Conservation (phyloP, 2,329 filamentous ascomycete genomes). For the Echinosphaeria canescens region DNA sequence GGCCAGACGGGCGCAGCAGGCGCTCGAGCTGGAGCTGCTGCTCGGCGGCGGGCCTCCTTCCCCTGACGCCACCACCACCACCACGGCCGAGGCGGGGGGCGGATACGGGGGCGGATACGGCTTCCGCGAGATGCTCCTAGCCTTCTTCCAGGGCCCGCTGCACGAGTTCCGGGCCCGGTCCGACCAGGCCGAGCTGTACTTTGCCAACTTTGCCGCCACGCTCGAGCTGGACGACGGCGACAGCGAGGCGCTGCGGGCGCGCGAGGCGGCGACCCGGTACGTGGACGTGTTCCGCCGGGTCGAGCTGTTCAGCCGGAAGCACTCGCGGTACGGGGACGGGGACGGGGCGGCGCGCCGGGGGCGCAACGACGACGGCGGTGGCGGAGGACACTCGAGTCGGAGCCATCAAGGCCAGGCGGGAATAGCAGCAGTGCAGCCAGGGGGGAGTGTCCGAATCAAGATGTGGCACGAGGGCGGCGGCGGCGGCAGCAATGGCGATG, state of each 20-base stretch:
- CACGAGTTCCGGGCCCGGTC: constrained; percentile 32
- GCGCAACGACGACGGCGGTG: constrained; percentile 1
- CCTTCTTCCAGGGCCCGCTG: constrained; percentile 38
- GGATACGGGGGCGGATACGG: no score
- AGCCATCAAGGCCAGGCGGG: no score
- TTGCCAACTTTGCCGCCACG: constrained; percentile 48
- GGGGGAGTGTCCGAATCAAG: no score
- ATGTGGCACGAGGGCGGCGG: constrained; percentile 18
- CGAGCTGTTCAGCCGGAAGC: constrained; percentile 20
- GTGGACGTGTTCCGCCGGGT: constrained; percentile 37
- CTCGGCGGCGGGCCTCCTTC: constrained; percentile 20
- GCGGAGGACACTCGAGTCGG: constrained; percentile 1
- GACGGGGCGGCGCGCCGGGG: background rate
- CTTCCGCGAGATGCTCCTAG: constrained; percentile 38
- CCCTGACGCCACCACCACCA: no score
- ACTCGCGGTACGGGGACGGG: background rate
- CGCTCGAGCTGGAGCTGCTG: constrained; percentile 28
- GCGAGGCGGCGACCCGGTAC: constrained; percentile 13
- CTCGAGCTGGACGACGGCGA: constrained; percentile 37
- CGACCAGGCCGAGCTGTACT: constrained; percentile 48
- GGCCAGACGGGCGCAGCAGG: constrained; percentile 19
- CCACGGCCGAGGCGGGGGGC: no score
- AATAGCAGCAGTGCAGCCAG: no score
- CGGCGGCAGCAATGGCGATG: constrained; percentile 1
- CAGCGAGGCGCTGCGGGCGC: constrained; percentile 17